Conservation (phyloP, 306 rosid species). For the Corylus heterophylla region DNA sequence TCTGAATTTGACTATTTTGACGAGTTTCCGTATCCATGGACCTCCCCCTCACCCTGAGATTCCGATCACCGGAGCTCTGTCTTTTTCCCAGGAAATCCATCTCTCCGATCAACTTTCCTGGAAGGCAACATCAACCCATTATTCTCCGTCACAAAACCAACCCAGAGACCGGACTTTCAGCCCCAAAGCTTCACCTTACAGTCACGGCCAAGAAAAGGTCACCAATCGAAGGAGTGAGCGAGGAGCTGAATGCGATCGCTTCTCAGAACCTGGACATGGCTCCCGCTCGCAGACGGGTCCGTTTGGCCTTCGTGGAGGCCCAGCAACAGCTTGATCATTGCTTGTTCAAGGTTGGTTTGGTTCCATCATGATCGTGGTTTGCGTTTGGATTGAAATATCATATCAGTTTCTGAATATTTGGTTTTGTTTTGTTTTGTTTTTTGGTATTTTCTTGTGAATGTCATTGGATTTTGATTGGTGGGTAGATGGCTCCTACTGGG, state of each 20-base stretch:
- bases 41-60: conserved; percentile 26
- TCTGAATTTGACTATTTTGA: neutral
- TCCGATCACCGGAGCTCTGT: conserved; percentile 32
- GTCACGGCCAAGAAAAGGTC: conserved; percentile 40
- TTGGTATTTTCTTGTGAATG: conserved; percentile 13
- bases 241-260: conserved; percentile 58
- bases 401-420: conserved; percentile 13
- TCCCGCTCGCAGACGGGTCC: conserved; percentile 60
- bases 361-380: neutral
- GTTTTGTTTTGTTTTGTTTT: neutral
- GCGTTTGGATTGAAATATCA: conserved; percentile 1
- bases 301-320: conserved; percentile 51
- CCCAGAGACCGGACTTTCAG: neutral
- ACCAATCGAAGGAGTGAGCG: conserved; percentile 49
- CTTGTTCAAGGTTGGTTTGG: conserved; percentile 58
- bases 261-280: conserved; percentile 64
- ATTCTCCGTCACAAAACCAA: conserved; percentile 2
- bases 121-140: conserved; percentile 23
- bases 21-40: conserved; percentile 22
- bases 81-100: conserved; percentile 21
- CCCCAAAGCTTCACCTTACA: conserved; percentile 13
- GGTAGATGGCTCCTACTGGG: conserved; percentile 78
- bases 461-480: conserved; percentile 26
- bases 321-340: conserved; percentile 68
- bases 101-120: conserved; percentile 23